Percentiles rank a stretch among this genome's conserved stretches.
Conservation (phyloP, 1,284 basidiomycete genomes). For the Malassezia restricta region DNA sequence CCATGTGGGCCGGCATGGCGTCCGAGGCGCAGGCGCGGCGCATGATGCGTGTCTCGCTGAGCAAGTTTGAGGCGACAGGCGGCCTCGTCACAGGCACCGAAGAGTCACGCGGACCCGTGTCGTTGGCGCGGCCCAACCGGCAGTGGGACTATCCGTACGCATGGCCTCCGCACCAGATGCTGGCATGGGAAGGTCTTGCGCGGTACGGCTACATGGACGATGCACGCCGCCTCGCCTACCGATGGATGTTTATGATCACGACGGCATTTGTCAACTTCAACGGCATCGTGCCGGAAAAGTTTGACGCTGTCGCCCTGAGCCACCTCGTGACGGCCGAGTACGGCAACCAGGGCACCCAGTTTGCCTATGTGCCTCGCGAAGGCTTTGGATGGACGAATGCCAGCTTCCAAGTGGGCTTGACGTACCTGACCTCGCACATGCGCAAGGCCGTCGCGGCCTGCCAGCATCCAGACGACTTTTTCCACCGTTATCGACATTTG, state of each 20-base stretch:
- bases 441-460: constrained; percentile 83
- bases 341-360: constrained; percentile 94
- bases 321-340: constrained; percentile 96
- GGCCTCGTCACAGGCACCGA: constrained; percentile 95
- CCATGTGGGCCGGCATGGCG: constrained; percentile 91
- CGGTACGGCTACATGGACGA: constrained; percentile 90
- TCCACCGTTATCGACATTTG: constrained; percentile 35
- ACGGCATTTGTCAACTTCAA: constrained; percentile 62
- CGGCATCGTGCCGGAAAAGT: constrained; percentile 94
- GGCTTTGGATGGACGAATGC: constrained; percentile 74
- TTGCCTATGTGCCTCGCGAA: constrained; percentile 73
- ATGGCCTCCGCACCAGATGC: constrained; percentile 64
- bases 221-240: constrained; percentile 80
- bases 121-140: constrained; percentile 88
- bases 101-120: constrained; percentile 86
- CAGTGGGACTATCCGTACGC: constrained; percentile 64
- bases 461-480: constrained; percentile 80
- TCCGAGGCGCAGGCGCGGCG: constrained; percentile 85
- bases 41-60: constrained; percentile 71
- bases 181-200: constrained; percentile 92
- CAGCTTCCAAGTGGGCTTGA: constrained; percentile 64
- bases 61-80: constrained; percentile 89
- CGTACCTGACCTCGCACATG: constrained; percentile 88
- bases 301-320: constrained; percentile 85
- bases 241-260: constrained; percentile 79